Evolutionary conservation across 2,329 filamentous ascomycete genomes (phyloP), one percentile per base, ranked within the genome.

Genomic region (Cladosporium sp.): DNA sequence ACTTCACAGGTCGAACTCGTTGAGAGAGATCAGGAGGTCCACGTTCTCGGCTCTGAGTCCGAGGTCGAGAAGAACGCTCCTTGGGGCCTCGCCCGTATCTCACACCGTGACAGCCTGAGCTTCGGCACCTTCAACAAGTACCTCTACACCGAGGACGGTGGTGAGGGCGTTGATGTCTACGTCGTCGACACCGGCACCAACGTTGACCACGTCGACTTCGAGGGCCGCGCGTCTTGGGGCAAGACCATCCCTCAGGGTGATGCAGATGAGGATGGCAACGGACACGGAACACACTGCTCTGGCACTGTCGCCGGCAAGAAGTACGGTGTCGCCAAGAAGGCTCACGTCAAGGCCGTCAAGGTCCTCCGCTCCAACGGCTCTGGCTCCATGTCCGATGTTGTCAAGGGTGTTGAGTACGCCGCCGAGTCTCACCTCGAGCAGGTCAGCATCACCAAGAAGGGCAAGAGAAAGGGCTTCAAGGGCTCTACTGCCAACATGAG

Each of bases 251-350:
- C 96, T 68, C 72, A 79, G 57, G 89, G 89, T 68, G 93, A 99
- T 77, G 89, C 86, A 59, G 95, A 99, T 77, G 85, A 87, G 73
- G 95, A 99, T 82, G 95, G 95, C 79, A 99, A 99, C 75, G 95
- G 95, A 68, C 95, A 99, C 85, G 95, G 95, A 75, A 99, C 95
- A 76, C 95, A 99, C 86, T 99, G 95, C 89, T 98, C 95, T 70
- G 95, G 95, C 74, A 99, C 96, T 69, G 90, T 99, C 75, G 95
- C 91, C 71, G 95, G 96, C 78, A 96, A 95, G 88, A 97, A 97
- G 85, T 99, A 97, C 78, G 95, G 95, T 87, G 95, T 99, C 70
- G 94, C 95, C 79, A 99, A 99, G 90, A 97, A 98, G 88, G 95
- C 96, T 77, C 89, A 92, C 74, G 85, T 99, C 79, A 93, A 96